These are phyloP conservation scores for Arabis alpina DNA, from an alignment of 345 rosid species.

Conservation along the genomic window DNA sequence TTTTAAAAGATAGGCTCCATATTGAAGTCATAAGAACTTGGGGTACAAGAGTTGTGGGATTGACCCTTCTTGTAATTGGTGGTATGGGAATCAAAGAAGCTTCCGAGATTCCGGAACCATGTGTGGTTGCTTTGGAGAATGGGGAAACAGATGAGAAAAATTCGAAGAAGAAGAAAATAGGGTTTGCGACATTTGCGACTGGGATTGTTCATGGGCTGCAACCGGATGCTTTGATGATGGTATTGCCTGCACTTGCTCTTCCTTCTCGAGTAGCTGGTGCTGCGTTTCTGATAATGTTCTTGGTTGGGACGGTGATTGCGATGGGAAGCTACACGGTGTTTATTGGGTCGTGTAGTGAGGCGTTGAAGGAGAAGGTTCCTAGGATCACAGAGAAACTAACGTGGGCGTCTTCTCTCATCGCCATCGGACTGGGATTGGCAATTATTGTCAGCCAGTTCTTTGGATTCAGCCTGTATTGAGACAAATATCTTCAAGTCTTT, in stretches of 20 bases:
- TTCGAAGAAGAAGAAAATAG: conserved; percentile 77
- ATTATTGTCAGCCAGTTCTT: conserved; percentile 86
- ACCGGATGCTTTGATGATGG: conserved; percentile 98
- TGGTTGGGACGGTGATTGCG: conserved; percentile 86
- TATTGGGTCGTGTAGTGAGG: conserved; percentile 87
- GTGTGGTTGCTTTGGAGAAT: conserved; percentile 68
- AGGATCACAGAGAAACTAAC: conserved; percentile 95
- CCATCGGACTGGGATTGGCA: conserved; percentile 87
- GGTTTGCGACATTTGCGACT: conserved; percentile 95
- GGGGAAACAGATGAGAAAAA: conserved; percentile 64
- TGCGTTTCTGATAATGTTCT: conserved; percentile 87
- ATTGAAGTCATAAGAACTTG: conserved; percentile 83
- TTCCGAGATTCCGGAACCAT: conserved; percentile 76
- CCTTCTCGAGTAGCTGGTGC: conserved; percentile 93
- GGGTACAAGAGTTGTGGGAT: conserved; percentile 92
- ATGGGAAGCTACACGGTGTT: conserved; percentile 98
- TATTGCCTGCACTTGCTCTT: conserved; percentile 91
- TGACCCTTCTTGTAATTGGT: conserved; percentile 81
- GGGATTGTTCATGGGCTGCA: conserved; percentile 94
- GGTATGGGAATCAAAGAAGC: conserved; percentile 91
- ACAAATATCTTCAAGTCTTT: conserved; percentile 1
- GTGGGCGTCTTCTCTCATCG: conserved; percentile 90
- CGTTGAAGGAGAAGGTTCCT: conserved; percentile 82
- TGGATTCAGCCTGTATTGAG: conserved; percentile 79
- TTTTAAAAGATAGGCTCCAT: conserved; percentile 84